Base-by-base conservation (phyloP, 1,284 basidiomycete species). In the Salmacisia buchloeana region DNA sequence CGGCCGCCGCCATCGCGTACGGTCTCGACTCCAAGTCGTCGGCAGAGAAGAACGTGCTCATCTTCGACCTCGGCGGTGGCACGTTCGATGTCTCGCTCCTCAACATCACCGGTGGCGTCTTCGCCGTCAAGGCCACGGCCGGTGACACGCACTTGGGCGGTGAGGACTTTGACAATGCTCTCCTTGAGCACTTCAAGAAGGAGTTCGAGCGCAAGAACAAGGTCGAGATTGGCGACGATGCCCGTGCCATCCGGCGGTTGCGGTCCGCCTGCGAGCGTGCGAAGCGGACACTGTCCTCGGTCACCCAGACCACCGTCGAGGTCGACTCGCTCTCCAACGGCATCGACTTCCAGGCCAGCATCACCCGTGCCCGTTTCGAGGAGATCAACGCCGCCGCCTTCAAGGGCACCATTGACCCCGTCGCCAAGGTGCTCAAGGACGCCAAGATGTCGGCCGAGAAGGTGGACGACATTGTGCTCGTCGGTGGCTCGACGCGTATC, bases 401-500 rank as follows among this genome's bases (percentile, higher is more conserved):
- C 88, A 94, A 94, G 84, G 93, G 92, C 52, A 99, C 94, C 69
- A 84, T 99, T 67, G 94, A 97, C 71, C 96, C 96, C 64, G 96
- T 98, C 69, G 93, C 97, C 84, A 96, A 96, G 85, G 94, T 98
- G 66, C 86, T 98, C 81, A 96, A 96, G 85, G 96, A 99, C 83
- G 88, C 94, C 71, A 98, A 97, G 87, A 94, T 98, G 83, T 83
- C 91, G 74, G 89, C 90, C 72, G 90, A 93, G 81, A 97, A 97
- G 87, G 92, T 97, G 73, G 91, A 98, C 81, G 94, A 99, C 78
- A 97, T 99, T 74, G 96, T 98, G 80, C 91, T 99, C 25, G 94
- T 99, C 75, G 94, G 96, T 85, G 94, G 96, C 75, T 98, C 96
- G 63, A 98, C 96, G 74, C 94, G 96, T 88, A 99, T 99, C 82